Conservation (phyloP, 495 filamentous ascomycete species). For the Lophium mytilinum region DNA sequence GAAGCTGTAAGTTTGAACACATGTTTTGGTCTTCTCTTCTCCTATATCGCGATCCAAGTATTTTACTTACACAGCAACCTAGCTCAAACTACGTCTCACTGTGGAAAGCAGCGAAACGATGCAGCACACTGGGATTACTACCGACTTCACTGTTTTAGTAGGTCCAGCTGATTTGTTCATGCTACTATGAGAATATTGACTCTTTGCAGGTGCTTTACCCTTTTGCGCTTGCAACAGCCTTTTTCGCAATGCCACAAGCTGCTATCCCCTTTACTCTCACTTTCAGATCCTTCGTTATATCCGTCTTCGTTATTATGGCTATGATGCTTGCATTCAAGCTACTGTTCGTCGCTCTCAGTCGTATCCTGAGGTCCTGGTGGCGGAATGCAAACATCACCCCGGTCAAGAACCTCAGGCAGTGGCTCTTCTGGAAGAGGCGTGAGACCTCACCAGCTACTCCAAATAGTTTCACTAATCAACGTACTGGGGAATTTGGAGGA, state of each 20-base stretch:
- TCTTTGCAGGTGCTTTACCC: neutral
- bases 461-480: too few relatives aligned
- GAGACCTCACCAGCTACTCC: too few relatives aligned
- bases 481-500: too few relatives aligned
- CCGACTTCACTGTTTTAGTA: neutral
- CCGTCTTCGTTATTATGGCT: neutral
- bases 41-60: too few relatives aligned
- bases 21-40: too few relatives aligned
- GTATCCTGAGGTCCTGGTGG: neutral
- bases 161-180: too few relatives aligned
- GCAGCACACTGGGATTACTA: neutral
- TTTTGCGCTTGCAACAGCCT: constrained; percentile 1
- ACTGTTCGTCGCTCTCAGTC: neutral
- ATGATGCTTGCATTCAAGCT: neutral
- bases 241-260: neutral
- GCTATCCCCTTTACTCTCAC: neutral
- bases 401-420: too few relatives aligned
- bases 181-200: neutral
- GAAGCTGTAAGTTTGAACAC: neutral
- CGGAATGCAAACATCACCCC: too few relatives aligned
- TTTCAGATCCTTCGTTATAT: constrained; percentile 2
- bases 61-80: neutral
- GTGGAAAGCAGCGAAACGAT: constrained; percentile 2
- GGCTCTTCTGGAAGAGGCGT: too few relatives aligned
- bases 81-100: constrained; percentile 3